Evolutionary conservation across 2,329 filamentous ascomycete species (phyloP).

Genomic region (Aspergillus sp.): DNA sequence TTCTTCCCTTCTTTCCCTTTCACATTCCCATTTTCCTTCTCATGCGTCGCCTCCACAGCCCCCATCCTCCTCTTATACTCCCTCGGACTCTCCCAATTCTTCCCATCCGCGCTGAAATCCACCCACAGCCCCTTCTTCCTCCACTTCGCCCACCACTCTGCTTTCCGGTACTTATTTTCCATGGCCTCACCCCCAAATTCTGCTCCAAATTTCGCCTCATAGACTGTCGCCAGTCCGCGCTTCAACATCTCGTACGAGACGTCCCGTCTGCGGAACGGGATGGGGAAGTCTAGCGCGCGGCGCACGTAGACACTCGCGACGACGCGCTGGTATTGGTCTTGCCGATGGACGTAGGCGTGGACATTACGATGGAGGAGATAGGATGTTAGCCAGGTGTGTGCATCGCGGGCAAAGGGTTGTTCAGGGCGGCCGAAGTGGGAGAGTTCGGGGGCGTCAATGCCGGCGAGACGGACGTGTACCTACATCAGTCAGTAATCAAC

Average conservation of each 20-base stretch:
- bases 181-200: conserved; percentile 72
- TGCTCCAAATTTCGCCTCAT: conserved; percentile 82
- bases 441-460: conserved; percentile 85
- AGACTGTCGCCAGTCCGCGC: conserved; percentile 77
- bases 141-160: conserved; percentile 53
- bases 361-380: conserved; percentile 69
- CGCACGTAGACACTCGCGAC: conserved; percentile 79
- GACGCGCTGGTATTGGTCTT: conserved; percentile 87
- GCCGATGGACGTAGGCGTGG: conserved; percentile 71
- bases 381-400: conserved; percentile 68
- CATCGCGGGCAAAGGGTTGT: conserved; percentile 77
- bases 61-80: conserved; percentile 68
- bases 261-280: conserved; percentile 57
- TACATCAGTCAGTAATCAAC: conserved; percentile 8
- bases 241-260: conserved; percentile 87
- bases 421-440: conserved; percentile 85
- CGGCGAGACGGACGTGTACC: conserved; percentile 84
- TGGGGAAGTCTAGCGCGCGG: conserved; percentile 36
- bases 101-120: conserved; percentile 42
- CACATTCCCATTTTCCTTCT: conserved; percentile 20
- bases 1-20: conserved; percentile 7
- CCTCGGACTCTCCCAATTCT: conserved; percentile 71
- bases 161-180: conserved; percentile 40
- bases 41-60: conserved; percentile 31
- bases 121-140: conserved; percentile 70